A percentile compares a stretch with the other conserved stretches of the same genome.
These are phyloP conservation scores for Boletus tomentosulus DNA, from an alignment of 768 basidiomycete species.

Conservation along the genomic window DNA sequence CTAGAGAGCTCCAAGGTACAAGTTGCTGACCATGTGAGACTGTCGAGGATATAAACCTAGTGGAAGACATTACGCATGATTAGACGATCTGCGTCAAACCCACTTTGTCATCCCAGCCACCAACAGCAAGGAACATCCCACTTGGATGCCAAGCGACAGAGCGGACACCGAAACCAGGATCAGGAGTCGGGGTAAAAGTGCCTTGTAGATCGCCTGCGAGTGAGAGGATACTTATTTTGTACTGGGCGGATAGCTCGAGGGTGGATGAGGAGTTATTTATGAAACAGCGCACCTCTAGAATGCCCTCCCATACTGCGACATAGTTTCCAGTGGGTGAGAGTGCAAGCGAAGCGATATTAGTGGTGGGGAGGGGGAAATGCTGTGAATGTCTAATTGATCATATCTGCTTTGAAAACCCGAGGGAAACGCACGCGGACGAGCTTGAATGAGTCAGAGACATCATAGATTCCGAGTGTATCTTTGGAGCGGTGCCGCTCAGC, in stretches of 20 bases:
- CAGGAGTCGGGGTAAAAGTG: conserved; percentile 65
- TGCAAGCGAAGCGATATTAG: conserved; percentile 63
- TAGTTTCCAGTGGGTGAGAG: conserved; percentile 75
- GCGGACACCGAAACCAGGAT: conserved; percentile 83
- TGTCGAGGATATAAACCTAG: conserved; percentile 74
- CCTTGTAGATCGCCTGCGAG: conserved; percentile 61
- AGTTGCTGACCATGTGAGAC: conserved; percentile 68
- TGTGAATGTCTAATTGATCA: conserved; percentile 30
- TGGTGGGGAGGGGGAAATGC: conserved; percentile 83
- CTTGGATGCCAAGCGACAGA: conserved; percentile 81
- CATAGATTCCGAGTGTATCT: conserved; percentile 84
- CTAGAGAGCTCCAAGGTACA: conserved; percentile 58
- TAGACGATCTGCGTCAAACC: conserved; percentile 5
- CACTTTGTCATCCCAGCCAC: conserved; percentile 89
- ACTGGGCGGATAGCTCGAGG: conserved; percentile 40
- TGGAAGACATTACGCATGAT: not conserved
- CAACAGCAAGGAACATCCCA: conserved; percentile 75
- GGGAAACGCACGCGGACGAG: conserved; percentile 54
- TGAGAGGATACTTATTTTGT: conserved; percentile 68
- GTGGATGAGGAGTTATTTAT: not conserved
- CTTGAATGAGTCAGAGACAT: conserved; percentile 63
- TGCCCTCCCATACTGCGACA: conserved; percentile 80
- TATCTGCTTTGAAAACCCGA: conserved; percentile 13
- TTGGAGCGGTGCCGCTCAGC: conserved; percentile 89
- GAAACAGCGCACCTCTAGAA: conserved; percentile 62